phyloP scores from a whole-genome alignment of 106 monocot species.

The Cymbidium sinense region DNA sequence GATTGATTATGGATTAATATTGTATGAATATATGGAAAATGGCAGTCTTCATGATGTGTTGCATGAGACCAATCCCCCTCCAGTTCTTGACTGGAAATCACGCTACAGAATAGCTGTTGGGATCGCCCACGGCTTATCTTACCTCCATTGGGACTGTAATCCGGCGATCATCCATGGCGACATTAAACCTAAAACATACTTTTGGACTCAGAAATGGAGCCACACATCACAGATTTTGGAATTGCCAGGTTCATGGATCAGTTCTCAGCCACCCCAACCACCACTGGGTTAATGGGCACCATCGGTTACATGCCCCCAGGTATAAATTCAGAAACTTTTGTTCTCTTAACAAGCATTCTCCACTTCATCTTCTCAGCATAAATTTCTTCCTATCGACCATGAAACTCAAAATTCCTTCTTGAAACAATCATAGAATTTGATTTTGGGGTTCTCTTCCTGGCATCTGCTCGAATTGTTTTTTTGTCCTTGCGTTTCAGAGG shows the following conservation, averaged over 20 bases:
- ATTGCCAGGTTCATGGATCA: slow-evolving; percentile 66
- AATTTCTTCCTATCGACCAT: background rate
- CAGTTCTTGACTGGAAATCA: slow-evolving; percentile 47
- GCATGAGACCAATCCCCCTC: slow-evolving; percentile 47
- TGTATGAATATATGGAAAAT: slow-evolving; percentile 81
- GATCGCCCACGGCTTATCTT: slow-evolving; percentile 67
- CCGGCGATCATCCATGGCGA: slow-evolving; percentile 84
- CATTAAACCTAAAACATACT: slow-evolving; percentile 96
- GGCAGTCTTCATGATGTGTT: slow-evolving; percentile 91
- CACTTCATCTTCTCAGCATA: background rate
- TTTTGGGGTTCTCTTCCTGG: background rate
- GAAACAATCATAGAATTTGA: background rate
- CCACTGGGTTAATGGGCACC: slow-evolving; percentile 59
- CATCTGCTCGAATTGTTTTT: slow-evolving; percentile 1
- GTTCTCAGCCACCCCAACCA: slow-evolving; percentile 24
- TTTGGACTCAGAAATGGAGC: slow-evolving; percentile 68
- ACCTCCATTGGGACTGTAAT: slow-evolving; percentile 83
- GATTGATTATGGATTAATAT: slow-evolving; percentile 49
- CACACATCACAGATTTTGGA: slow-evolving; percentile 94
- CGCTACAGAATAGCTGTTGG: slow-evolving; percentile 73
- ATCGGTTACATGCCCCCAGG: slow-evolving; percentile 88
- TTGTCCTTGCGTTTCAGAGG: slow-evolving; percentile 28
- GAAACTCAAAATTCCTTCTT: background rate
- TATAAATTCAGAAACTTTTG: slow-evolving; percentile 13
- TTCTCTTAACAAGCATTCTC: background rate